These are phyloP conservation scores for Apiotrichum akiyoshidainum DNA, from an alignment of 1,284 basidiomycete species.

Conservation along the genomic window DNA sequence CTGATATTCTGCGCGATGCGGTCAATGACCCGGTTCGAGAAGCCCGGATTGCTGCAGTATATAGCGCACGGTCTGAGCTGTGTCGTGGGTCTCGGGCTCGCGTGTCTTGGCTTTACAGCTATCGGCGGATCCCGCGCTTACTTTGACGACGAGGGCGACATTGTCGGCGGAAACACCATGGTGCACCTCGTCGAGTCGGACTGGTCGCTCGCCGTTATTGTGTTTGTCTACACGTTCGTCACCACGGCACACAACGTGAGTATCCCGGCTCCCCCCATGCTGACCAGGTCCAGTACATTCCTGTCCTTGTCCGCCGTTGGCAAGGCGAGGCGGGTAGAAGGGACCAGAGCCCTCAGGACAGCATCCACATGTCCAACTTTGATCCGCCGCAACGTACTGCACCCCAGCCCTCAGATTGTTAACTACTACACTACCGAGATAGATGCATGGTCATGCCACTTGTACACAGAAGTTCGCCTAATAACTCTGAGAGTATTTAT, in stretches of 20 bases:
- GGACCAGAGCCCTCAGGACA: too few relatives aligned
- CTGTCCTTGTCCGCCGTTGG: too few relatives aligned
- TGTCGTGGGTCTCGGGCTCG: constrained; percentile 17
- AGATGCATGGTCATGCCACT: too few relatives aligned
- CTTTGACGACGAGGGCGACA: constrained; percentile 4
- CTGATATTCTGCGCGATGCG: constrained; percentile 27
- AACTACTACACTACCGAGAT: too few relatives aligned
- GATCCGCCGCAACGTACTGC: too few relatives aligned
- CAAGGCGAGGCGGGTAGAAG: too few relatives aligned
- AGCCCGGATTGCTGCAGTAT: constrained; percentile 8
- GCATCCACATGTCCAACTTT: too few relatives aligned
- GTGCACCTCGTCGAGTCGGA: not conserved
- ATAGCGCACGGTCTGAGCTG: constrained; percentile 22
- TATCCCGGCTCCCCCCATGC: not conserved
- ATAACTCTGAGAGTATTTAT: too few relatives aligned
- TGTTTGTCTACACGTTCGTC: not conserved
- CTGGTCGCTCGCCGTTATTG: constrained; percentile 1
- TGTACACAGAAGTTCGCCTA: too few relatives aligned
- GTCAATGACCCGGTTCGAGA: constrained; percentile 28
- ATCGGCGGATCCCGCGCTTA: constrained; percentile 14
- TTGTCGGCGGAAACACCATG: not conserved
- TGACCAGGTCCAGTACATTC: too few relatives aligned
- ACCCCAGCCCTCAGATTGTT: too few relatives aligned
- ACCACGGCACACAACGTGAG: not conserved
- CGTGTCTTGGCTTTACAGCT: constrained; percentile 25